phyloP scores from a whole-genome alignment of 495 filamentous ascomycete species.

The Aspergillus biplanus region DNA sequence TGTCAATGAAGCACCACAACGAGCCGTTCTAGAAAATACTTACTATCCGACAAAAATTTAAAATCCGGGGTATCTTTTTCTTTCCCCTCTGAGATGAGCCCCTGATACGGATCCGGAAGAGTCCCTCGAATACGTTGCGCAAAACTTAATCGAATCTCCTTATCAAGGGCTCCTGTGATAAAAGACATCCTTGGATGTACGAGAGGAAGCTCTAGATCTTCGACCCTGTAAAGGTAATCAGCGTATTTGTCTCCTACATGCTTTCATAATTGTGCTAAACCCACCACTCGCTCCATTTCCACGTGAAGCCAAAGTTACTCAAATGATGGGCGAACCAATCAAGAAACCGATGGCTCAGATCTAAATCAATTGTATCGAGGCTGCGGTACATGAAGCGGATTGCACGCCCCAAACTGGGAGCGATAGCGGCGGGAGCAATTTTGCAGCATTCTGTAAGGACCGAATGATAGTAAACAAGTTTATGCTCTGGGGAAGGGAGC shows the following conservation, averaged over 20 bases:
- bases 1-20: slow-evolving; percentile 6
- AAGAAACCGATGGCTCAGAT: slow-evolving; percentile 83
- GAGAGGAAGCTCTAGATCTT: slow-evolving; percentile 76
- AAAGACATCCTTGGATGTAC: slow-evolving; percentile 91
- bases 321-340: slow-evolving; percentile 99
- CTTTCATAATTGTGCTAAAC: slow-evolving; percentile 24
- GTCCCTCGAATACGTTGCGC: slow-evolving; percentile 95
- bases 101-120: slow-evolving; percentile 81
- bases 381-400: slow-evolving; percentile 89
- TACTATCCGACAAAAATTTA: slow-evolving; percentile 83
- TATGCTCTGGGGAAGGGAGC: slow-evolving; percentile 86
- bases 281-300: slow-evolving; percentile 99
- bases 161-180: slow-evolving; percentile 87
- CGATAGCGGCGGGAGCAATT: slow-evolving; percentile 91
- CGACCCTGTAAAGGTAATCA: slow-evolving; percentile 55
- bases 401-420: slow-evolving; percentile 90
- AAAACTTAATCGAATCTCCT: slow-evolving; percentile 96
- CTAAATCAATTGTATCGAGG: slow-evolving; percentile 79
- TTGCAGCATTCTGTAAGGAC: slow-evolving; percentile 95
- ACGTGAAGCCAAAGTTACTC: slow-evolving; percentile 98
- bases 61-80: slow-evolving; percentile 94
- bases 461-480: slow-evolving; percentile 94
- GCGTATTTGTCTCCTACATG: background rate
- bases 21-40: slow-evolving; percentile 34
- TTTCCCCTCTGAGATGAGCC: slow-evolving; percentile 80